Evolutionary conservation across 2,329 filamentous ascomycete species (phyloP).

Genomic region (Alternaria dauci): DNA sequence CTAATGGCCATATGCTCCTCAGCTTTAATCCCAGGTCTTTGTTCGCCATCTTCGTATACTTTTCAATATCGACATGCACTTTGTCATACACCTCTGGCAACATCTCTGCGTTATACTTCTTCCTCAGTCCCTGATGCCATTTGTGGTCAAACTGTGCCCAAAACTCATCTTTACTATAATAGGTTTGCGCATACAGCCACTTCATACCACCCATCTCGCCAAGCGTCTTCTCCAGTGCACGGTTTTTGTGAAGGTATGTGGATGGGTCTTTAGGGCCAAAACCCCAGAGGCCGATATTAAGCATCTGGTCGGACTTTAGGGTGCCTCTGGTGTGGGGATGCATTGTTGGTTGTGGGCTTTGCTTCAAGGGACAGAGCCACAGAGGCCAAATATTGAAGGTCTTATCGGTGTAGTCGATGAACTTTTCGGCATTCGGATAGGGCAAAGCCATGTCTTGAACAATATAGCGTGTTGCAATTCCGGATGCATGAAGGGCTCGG

Average conservation of each 20-base stretch:
- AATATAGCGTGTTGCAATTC: constrained; percentile 67
- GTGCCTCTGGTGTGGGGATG: constrained; percentile 45
- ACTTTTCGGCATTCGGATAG: constrained; percentile 53
- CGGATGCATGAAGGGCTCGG: constrained; percentile 69
- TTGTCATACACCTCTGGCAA: constrained; percentile 74
- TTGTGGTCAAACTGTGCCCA: constrained; percentile 69
- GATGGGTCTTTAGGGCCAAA: constrained; percentile 61
- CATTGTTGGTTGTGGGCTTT: constrained; percentile 45
- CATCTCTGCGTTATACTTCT: constrained; percentile 66
- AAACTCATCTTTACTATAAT: constrained; percentile 73
- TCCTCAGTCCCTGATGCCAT: constrained; percentile 67
- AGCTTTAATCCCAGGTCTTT: constrained; percentile 36
- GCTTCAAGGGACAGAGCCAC: constrained; percentile 59
- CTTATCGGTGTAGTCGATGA: constrained; percentile 54
- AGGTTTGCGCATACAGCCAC: constrained; percentile 74
- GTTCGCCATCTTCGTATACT: constrained; percentile 37
- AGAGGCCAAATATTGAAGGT: constrained; percentile 57
- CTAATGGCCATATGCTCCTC: constrained; percentile 48
- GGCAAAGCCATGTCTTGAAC: constrained; percentile 69
- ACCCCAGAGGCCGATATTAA: constrained; percentile 78
- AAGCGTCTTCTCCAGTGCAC: constrained; percentile 67
- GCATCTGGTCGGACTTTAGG: constrained; percentile 49
- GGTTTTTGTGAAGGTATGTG: constrained; percentile 63
- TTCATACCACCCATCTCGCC: constrained; percentile 70
- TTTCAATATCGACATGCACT: constrained; percentile 59